phyloP scores from a whole-genome alignment of 2,329 filamentous ascomycete species.

The Fusarium equiseti region DNA sequence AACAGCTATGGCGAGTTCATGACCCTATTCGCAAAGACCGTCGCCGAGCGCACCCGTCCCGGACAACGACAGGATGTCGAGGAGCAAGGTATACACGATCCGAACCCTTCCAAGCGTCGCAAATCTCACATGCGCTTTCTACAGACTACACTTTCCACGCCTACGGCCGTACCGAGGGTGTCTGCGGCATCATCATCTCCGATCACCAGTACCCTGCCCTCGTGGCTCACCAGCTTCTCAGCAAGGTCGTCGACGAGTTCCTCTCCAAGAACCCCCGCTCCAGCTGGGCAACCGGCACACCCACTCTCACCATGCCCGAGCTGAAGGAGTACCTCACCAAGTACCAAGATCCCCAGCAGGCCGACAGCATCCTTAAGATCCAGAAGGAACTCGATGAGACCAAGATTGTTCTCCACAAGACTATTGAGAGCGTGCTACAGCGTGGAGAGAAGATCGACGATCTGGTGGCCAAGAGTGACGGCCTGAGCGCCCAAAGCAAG shows the following conservation, averaged over 20 bases:
- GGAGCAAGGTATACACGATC: slow-evolving; percentile 71
- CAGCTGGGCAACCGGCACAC: slow-evolving; percentile 69
- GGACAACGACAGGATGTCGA: slow-evolving; percentile 88
- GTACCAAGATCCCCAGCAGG: slow-evolving; percentile 89
- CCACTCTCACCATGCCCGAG: slow-evolving; percentile 73
- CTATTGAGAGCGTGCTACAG: slow-evolving; percentile 87
- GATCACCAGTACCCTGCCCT: slow-evolving; percentile 81
- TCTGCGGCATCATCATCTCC: slow-evolving; percentile 82
- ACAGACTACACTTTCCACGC: slow-evolving; percentile 80
- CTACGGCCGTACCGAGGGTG: slow-evolving; percentile 79
- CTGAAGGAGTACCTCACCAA: slow-evolving; percentile 79
- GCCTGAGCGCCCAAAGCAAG: slow-evolving; percentile 90
- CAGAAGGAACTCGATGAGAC: slow-evolving; percentile 97
- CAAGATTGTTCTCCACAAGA: slow-evolving; percentile 97
- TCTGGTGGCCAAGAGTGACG: slow-evolving; percentile 92
- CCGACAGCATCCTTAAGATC: slow-evolving; percentile 94
- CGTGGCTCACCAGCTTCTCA: slow-evolving; percentile 87
- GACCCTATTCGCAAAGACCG: slow-evolving; percentile 86
- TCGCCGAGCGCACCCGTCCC: slow-evolving; percentile 86
- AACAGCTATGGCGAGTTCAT: slow-evolving; percentile 73
- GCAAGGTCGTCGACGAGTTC: slow-evolving; percentile 90
- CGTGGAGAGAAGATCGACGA: slow-evolving; percentile 97
- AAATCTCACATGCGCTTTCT: slow-evolving; percentile 33
- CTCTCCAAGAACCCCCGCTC: slow-evolving; percentile 78
- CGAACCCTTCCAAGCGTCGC: background rate